Base-by-base conservation (phyloP, 805 yeast species). In the Blastobotrys attinorum region DNA sequence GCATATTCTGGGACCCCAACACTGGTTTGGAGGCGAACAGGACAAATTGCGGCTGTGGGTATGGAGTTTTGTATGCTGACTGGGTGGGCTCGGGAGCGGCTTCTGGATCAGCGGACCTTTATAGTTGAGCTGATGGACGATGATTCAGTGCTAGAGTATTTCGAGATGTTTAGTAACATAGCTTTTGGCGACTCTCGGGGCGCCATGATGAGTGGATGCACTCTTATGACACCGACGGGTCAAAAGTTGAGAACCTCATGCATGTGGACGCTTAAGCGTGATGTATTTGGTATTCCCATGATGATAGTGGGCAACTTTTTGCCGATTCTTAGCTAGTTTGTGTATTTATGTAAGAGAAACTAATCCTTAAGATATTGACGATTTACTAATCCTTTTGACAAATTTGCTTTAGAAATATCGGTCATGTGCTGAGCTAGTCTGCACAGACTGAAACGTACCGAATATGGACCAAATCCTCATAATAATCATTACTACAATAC, bases 281-380 rank as follows among this genome's bases (percentile, higher is more conserved):
- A 90, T 59, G 94, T 90, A 15, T 90, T 92, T 65, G 97, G 96
- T 6, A 81, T 90, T 42, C 98, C 98, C 13, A 82, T 92, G 87
- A 89, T 90, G 95, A 82, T 92, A 18, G 76, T 90, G 27, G 97
- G 96, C 15, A 92, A 87, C 59, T 90, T 90, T 60, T 68, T 90
- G 54, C 97, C 97, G 0, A 81, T 86, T 18, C 45, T 64, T n/a
- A 4, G 22, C 10, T 22, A 18, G 21, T 39, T 16, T 20, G 21
- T 25, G 4, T 38, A 7, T 27, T 27, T 37, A 17, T 27, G 37
- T 16, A 11, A 15, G 33, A 31, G 13, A 31, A n/a, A n/a, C n/a
- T n/a, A n/a, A n/a, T n/a, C n/a, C n/a, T n/a, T n/a, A n/a, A n/a
- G n/a, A n/a, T n/a, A n/a, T n/a, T n/a, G n/a, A n/a, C n/a, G n/a